A percentile compares a stretch with the other conserved stretches of the same genome.
Conservation (phyloP, 345 rosid genomes). For the Acer negundo region DNA sequence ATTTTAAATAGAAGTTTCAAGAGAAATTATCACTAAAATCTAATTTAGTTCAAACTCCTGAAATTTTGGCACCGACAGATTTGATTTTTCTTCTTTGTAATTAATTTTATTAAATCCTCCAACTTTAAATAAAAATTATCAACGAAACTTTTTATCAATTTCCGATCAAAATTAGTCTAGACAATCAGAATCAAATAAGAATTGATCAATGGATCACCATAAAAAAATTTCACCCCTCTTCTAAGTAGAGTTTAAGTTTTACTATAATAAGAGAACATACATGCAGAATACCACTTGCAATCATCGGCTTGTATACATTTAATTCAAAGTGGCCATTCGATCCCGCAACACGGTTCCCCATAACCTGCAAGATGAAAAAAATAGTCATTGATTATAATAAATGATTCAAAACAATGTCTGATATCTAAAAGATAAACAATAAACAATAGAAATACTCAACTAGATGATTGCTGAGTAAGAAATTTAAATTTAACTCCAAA, state of each 20-base stretch:
- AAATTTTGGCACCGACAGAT: background rate
- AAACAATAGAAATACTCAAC: background rate
- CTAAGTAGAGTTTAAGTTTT: background rate
- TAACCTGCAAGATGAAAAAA: constrained; percentile 54
- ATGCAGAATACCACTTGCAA: constrained; percentile 84
- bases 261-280: constrained; percentile 39
- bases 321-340: constrained; percentile 95
- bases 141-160: background rate
- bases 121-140: background rate
- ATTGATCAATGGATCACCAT: background rate
- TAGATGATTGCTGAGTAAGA: background rate
- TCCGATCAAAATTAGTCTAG: background rate
- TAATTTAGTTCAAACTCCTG: background rate
- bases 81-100: background rate
- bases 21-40: background rate
- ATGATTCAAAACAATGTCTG: background rate
- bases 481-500: constrained; percentile 11
- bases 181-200: background rate
- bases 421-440: background rate
- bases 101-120: background rate
- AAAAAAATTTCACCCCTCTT: background rate
- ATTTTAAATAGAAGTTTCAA: background rate
- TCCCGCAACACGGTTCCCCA: constrained; percentile 96
- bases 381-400: background rate
- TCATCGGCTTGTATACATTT: constrained; percentile 97